Base-by-base conservation (phyloP, 306 rosid species). In the Vigna reflexopilosa region DNA sequence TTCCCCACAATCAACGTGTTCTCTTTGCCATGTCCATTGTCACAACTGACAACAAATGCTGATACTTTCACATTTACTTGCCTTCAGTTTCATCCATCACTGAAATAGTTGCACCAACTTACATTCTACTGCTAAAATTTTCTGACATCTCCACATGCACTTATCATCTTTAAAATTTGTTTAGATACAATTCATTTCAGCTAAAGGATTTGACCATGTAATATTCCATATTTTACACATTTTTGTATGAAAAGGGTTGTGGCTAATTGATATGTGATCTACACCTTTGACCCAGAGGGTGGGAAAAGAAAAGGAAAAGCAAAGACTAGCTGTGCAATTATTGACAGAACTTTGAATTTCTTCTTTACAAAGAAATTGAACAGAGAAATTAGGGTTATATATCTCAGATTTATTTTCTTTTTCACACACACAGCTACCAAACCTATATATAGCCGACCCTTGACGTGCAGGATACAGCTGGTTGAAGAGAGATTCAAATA, bases 381-480 rank as follows among this genome's bases (percentile, higher is more conserved):
- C 61, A 16, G 57, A 32, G 57, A 22, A 26, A 48, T 76, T 75
- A 77, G 22, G 78, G 69, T 63, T 62, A 22, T 22, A 22, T 22
- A 3, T 82, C 16, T 58, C 17, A 4, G 1, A 75, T 64, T 64
- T 51, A 14, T 63, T 26, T 77, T 44, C 47, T 26, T 64, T 70
- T 70, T 66, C 61, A 44, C 52, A 70, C 52, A 70, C 58, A 19
- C 14, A 70, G 55, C 62, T 62, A 64, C 22, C 45, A 14, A 30
- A 30, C 45, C 67, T 30, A 30, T 30, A 30, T 30, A 30, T 55
- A 19, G 19, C 16, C 40, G 28, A 26, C 67, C 32, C 70, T 52
- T 81, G 77, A 26, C 72, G 5, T 20, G 75, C 54, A 58, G 56
- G 56, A 72, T 55, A 82, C 80, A 76, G 74, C 55, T 52, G 49